Base-by-base conservation (phyloP, 108 stramenopile species). In the Cyclotella choctawhatcheeana region DNA sequence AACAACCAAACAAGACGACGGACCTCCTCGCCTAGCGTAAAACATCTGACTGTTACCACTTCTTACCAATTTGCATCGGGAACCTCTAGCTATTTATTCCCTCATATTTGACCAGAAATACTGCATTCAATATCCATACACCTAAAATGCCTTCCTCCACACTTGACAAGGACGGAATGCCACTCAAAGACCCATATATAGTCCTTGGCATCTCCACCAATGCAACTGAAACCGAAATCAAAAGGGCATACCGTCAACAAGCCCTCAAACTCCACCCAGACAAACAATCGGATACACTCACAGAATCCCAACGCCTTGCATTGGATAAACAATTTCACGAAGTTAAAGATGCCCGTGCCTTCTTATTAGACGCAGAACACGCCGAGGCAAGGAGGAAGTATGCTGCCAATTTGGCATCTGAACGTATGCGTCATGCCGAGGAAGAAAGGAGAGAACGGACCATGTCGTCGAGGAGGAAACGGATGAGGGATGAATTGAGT, bases 211-310 rank as follows among this genome's bases (percentile, higher is more conserved):
- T 93, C 17, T 10, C 64, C 21, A 45, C 67, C 61, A 67, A 51
- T 3, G 87, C 87, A 10, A 67, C 88, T 5, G 85, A 85, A 25
- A 58, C 85, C 17, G 89, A 90, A 22, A 85, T 94, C 43, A 93
- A 96, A 67, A 90, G 84, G 65, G 86, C 90, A 2, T 93, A 88
- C 77, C 71, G 86, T 31, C 81, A 83, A 44, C 66, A 92, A 44
- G 86, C 90, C 20, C 79, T 93, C 0, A 82, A 69, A 53, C 84
- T 89, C 45, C 98, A 99, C 67, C 98, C 98, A 27, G 98, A 99
- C 84, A 98, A 98, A 73, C 96, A 96, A 64, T 63, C 58, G 0
- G 82, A 71, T 13, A 55, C 88, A n/a, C 52, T 72, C 3, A 58
- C 69, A 26, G 70, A 70, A 44, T 13, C 63, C 3, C 62, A 75